Evolutionary conservation across 1,139 yeast genomes (phyloP), one percentile per base, ranked within the genome.

Genomic region (Pneumocystis murina): DNA sequence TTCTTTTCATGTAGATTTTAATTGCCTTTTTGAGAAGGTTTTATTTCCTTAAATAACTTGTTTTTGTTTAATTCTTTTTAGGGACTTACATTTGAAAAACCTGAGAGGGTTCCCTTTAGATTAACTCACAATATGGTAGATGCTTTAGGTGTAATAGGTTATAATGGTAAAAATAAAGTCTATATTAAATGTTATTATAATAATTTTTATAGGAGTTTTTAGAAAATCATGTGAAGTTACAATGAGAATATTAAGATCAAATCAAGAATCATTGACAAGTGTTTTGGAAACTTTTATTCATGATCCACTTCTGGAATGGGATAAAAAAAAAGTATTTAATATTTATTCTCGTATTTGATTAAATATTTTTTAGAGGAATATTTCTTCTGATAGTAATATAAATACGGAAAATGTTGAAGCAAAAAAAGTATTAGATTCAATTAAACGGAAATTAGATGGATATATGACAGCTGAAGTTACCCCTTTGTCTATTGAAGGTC

Each of bases 71-170:
- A 8, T 10, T 17, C 10, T 38, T 48, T 24, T 48, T 58, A 68
- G 68, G 82, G 83, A 12, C 73, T 75, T 59, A 80, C 82, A 1
- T 75, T 87, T 39, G 85, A 84, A 0, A 82, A 83, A 7, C 99
- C 98, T 0, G 99, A 94, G 72, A 77, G 89, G 48, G 98, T 94
- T 1, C 99, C 98, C 0, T 94, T 94, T 73, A 78, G 99, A 67
- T 74, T 94, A 62, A 92, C 98, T 0, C 88, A 83, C 62, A 91
- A 92, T 71, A 80, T 94, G 80, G 83, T 85, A 4, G 96, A 90
- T 74, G 97, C 96, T 0, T 83, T 90, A 79, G 97, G 98, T 1
- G 84, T 90, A 0, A 82, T 86, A 63, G 95, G 95, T 0, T 85
- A 88, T 54, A 98, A 94, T 71, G 99, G 98, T 0, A 79, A 64